phyloP scores from a whole-genome alignment of 2,329 filamentous ascomycete genomes.

The Diaporthe sp. region DNA sequence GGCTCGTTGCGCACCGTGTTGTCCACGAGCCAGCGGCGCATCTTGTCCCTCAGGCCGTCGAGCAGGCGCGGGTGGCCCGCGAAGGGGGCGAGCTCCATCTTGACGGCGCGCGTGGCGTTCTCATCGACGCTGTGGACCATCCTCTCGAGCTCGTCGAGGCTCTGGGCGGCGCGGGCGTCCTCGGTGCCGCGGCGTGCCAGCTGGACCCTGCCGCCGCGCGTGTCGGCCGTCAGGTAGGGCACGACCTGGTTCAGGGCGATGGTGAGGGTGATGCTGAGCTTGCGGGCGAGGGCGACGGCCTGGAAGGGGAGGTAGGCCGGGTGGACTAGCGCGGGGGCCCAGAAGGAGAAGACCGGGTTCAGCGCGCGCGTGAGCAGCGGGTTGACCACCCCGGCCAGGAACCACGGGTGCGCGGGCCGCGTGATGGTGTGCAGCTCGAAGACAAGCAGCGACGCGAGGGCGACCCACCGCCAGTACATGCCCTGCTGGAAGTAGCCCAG shows the following conservation, averaged over 20 bases:
- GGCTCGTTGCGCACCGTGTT: slow-evolving; percentile 85
- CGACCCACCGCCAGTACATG: slow-evolving; percentile 75
- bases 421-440: slow-evolving; percentile 72
- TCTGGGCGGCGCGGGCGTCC: slow-evolving; percentile 66
- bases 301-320: slow-evolving; percentile 88
- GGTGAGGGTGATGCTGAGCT: slow-evolving; percentile 82
- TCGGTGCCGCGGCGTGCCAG: slow-evolving; percentile 57
- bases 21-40: slow-evolving; percentile 90
- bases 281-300: slow-evolving; percentile 80
- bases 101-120: slow-evolving; percentile 80
- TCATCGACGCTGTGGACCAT: slow-evolving; percentile 72
- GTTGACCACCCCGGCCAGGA: slow-evolving; percentile 62
- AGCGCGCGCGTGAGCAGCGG: slow-evolving; percentile 52
- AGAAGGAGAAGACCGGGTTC: slow-evolving; percentile 52
- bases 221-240: slow-evolving; percentile 69
- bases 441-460: slow-evolving; percentile 65
- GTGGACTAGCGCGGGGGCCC: slow-evolving; percentile 58
- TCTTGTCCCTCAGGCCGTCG: slow-evolving; percentile 75
- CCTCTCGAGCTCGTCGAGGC: slow-evolving; percentile 76
- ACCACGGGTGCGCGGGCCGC: slow-evolving; percentile 63
- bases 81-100: slow-evolving; percentile 86
- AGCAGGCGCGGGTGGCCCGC: slow-evolving; percentile 77
- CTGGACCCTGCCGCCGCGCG: slow-evolving; percentile 49
- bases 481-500: slow-evolving; percentile 79
- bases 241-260: slow-evolving; percentile 88